phyloP scores from a whole-genome alignment of 495 filamentous ascomycete genomes.

The Penicillium cataractarum region DNA sequence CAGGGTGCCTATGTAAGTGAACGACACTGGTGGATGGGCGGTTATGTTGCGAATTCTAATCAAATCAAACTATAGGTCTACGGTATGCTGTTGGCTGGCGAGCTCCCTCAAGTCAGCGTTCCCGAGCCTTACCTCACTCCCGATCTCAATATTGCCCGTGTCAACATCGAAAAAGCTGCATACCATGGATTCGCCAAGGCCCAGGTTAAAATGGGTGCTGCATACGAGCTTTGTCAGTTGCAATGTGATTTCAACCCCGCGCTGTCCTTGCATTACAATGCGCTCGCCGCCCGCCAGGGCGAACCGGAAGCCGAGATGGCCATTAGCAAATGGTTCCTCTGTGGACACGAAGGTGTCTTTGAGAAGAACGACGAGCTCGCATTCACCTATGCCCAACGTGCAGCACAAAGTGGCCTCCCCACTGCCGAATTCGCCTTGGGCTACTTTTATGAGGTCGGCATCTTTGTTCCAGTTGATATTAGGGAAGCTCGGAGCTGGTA shows the following conservation, averaged over 20 bases:
- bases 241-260: conserved; percentile 95
- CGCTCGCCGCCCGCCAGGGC: conserved; percentile 84
- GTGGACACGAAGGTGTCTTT: conserved; percentile 88
- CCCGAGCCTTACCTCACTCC: conserved; percentile 74
- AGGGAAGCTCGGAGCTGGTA: conserved; percentile 90
- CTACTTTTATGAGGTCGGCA: conserved; percentile 96
- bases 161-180: conserved; percentile 95
- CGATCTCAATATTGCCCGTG: conserved; percentile 73
- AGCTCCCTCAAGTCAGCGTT: conserved; percentile 83
- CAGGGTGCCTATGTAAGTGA: conserved; percentile 84
- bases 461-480: conserved; percentile 79
- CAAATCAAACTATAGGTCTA: conserved; percentile 60
- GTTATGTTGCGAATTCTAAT: neutral
- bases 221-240: conserved; percentile 91
- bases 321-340: conserved; percentile 98
- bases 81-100: conserved; percentile 90
- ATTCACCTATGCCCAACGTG: conserved; percentile 86
- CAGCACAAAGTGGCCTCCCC: conserved; percentile 75
- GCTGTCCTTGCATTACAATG: conserved; percentile 93
- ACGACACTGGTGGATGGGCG: neutral
- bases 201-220: conserved; percentile 95
- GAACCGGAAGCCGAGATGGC: conserved; percentile 93
- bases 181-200: conserved; percentile 97
- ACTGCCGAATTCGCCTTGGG: conserved; percentile 97
- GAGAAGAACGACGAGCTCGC: conserved; percentile 94